A percentile compares a stretch with the other conserved stretches of the same genome.
These are phyloP conservation scores for Hyphopichia burtonii DNA, from an alignment of 1,139 yeast species.

Conservation along the genomic window DNA sequence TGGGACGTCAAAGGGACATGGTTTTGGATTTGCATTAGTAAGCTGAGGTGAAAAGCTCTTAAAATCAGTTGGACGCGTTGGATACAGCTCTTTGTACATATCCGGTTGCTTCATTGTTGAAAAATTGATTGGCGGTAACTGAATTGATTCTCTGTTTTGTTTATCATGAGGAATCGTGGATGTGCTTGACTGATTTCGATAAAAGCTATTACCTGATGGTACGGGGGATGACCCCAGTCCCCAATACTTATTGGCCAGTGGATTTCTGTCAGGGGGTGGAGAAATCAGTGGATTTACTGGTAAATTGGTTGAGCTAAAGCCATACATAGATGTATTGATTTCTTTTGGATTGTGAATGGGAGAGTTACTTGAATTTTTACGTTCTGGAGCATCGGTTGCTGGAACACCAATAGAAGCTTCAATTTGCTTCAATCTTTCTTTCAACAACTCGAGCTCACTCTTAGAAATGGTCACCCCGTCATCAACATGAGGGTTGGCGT, in stretches of 20 bases:
- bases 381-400: background rate
- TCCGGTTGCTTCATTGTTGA: background rate
- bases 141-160: background rate
- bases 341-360: background rate
- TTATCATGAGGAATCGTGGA: background rate
- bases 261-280: no score
- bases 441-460: conserved; percentile 24
- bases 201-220: background rate
- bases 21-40: background rate
- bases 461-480: conserved; percentile 12
- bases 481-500: conserved; percentile 1
- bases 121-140: background rate
- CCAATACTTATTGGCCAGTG: no score
- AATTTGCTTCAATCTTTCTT: conserved; percentile 22
- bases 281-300: no score
- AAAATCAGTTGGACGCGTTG: background rate
- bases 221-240: background rate
- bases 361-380: background rate
- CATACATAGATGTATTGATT: background rate
- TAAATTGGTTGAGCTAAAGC: background rate
- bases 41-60: background rate
- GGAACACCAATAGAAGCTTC: conserved; percentile 12
- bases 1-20: background rate
- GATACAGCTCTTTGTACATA: background rate
- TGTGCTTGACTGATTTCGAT: background rate